A percentile compares a stretch with the other conserved stretches of the same genome.
phyloP scores from a whole-genome alignment of 352 stramenopile species.

The Poterioochromonas sp. region DNA sequence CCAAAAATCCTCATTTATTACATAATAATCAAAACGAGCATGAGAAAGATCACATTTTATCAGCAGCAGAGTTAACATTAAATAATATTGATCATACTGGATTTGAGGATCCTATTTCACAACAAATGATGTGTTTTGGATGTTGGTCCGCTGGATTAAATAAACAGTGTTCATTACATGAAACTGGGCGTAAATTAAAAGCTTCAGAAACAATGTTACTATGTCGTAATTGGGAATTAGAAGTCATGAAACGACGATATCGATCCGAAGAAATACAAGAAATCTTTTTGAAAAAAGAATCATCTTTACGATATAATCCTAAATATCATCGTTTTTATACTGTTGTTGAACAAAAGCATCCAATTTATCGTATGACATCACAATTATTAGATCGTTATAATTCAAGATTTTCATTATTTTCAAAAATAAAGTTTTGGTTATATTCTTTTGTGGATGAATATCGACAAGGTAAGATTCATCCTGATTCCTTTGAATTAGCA shows the following conservation, averaged over 20 bases:
- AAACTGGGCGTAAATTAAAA: constrained; percentile 53
- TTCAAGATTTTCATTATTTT: neutral
- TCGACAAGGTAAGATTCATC: constrained; percentile 35
- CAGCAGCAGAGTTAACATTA: constrained; percentile 1
- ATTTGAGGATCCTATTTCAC: constrained; percentile 22
- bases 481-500: constrained; percentile 16
- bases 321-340: constrained; percentile 72
- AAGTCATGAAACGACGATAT: constrained; percentile 68
- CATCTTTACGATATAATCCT: constrained; percentile 71
- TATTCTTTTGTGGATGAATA: constrained; percentile 34
- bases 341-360: constrained; percentile 71
- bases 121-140: constrained; percentile 67
- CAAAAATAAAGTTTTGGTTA: neutral
- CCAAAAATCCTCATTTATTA: no score
- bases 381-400: constrained; percentile 35
- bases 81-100: constrained; percentile 25
- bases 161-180: constrained; percentile 57
- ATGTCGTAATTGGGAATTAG: constrained; percentile 80
- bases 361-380: constrained; percentile 70
- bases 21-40: no score
- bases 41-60: neutral
- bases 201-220: constrained; percentile 65
- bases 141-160: constrained; percentile 79
- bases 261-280: constrained; percentile 79
- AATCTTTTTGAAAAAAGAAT: constrained; percentile 72